These are phyloP conservation scores for Alternaria alternata DNA, from an alignment of 2,329 filamentous ascomycete species.

Conservation along the genomic window DNA sequence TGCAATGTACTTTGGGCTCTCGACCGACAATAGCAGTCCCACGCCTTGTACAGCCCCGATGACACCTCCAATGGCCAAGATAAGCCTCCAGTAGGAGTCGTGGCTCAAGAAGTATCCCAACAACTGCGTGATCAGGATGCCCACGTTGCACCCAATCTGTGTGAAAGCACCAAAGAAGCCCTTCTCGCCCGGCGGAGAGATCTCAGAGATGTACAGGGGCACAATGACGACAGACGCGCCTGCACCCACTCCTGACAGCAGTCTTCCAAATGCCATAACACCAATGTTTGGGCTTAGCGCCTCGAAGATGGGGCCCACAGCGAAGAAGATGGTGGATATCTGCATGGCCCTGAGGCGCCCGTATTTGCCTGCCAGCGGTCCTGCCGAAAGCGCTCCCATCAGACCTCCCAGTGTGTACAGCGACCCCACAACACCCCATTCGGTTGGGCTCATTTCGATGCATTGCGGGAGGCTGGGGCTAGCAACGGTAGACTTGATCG, in stretches of 20 bases:
- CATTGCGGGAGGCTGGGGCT: conserved; percentile 70
- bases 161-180: conserved; percentile 86
- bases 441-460: conserved; percentile 82
- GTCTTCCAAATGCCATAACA: conserved; percentile 74
- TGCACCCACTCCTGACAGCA: conserved; percentile 83
- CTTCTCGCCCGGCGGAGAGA: conserved; percentile 73
- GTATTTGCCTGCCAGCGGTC: conserved; percentile 77
- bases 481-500: conserved; percentile 52
- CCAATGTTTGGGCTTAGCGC: conserved; percentile 73
- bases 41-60: conserved; percentile 73
- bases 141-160: conserved; percentile 91
- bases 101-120: conserved; percentile 88
- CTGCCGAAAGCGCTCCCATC: conserved; percentile 79
- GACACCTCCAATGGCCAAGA: conserved; percentile 75
- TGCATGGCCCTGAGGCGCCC: conserved; percentile 82
- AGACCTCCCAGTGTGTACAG: conserved; percentile 92
- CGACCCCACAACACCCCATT: conserved; percentile 87
- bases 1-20: conserved; percentile 89
- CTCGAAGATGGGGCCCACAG: conserved; percentile 78
- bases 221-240: conserved; percentile 92
- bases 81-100: conserved; percentile 81
- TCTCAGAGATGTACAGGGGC: conserved; percentile 92
- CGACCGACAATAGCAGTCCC: conserved; percentile 75
- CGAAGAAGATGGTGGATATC: conserved; percentile 77
- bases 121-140: conserved; percentile 83